Evolutionary conservation across 1,284 basidiomycete species (phyloP).

Genomic region (Pseudomicrostroma phylloplanum): DNA sequence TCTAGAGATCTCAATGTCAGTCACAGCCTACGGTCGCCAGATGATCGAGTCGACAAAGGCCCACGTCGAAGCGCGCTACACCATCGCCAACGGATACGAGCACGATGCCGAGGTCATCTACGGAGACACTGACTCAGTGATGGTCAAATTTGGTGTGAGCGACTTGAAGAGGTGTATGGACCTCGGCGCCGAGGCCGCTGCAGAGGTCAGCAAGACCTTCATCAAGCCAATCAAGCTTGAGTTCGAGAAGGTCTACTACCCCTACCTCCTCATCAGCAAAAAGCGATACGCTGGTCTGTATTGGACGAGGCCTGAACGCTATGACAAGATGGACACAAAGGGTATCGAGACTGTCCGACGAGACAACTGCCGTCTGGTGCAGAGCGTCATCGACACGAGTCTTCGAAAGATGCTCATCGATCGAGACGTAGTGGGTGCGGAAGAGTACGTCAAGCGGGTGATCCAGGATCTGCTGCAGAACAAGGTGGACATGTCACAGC

Average conservation of each 20-base stretch:
- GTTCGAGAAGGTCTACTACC: conserved; percentile 51
- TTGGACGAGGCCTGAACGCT: conserved; percentile 45
- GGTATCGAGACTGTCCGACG: conserved; percentile 51
- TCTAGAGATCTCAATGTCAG: conserved; percentile 50
- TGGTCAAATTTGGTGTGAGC: conserved; percentile 49
- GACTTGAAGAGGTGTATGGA: conserved; percentile 45
- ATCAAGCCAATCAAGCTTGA: conserved; percentile 48
- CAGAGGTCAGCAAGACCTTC: conserved; percentile 61
- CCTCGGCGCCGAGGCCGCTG: conserved; percentile 79
- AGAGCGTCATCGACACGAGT: conserved; percentile 50
- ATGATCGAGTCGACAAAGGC: conserved; percentile 50
- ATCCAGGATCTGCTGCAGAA: conserved; percentile 50
- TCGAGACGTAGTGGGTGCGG: conserved; percentile 49
- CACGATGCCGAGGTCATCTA: conserved; percentile 49
- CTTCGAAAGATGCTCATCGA: conserved; percentile 51
- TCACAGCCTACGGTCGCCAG: conserved; percentile 49
- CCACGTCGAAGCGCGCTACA: conserved; percentile 44
- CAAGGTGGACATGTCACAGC: conserved; percentile 50
- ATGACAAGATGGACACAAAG: conserved; percentile 52
- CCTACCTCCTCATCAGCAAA: conserved; percentile 50
- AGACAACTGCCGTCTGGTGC: conserved; percentile 50
- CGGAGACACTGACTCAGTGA: conserved; percentile 50
- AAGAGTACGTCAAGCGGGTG: conserved; percentile 45
- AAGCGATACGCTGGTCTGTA: conserved; percentile 50
- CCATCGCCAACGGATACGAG: conserved; percentile 48